These are phyloP conservation scores for Pyrenochaeta sp. DNA, from an alignment of 2,329 filamentous ascomycete genomes.

Conservation along the genomic window DNA sequence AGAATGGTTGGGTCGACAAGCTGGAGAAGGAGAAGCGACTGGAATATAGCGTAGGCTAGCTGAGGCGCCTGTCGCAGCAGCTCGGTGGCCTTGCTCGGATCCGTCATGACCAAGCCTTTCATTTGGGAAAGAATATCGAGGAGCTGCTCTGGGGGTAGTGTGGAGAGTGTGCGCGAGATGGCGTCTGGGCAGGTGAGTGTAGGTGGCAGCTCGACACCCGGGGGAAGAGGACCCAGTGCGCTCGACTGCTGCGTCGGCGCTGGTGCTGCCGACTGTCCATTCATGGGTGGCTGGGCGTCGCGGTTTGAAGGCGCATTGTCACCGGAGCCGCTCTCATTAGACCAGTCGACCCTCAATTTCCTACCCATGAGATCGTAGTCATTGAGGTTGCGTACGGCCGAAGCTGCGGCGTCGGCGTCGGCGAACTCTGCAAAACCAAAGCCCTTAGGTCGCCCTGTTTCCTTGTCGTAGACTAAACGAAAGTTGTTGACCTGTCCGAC, in stretches of 20 bases:
- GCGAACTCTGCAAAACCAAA: conserved; percentile 97
- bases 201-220: conserved; percentile 83
- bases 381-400: conserved; percentile 93
- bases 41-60: conserved; percentile 93
- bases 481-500: conserved; percentile 93
- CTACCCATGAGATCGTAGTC: conserved; percentile 95
- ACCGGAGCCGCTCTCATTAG: conserved; percentile 83
- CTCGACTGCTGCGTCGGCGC: conserved; percentile 54
- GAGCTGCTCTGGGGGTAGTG: conserved; percentile 85
- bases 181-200: conserved; percentile 87
- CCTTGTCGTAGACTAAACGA: conserved; percentile 91
- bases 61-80: conserved; percentile 90
- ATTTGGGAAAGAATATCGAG: conserved; percentile 94
- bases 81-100: conserved; percentile 84
- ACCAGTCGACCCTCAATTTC: conserved; percentile 94
- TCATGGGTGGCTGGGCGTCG: conserved; percentile 54
- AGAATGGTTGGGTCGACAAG: conserved; percentile 87
- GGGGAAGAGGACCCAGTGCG: conserved; percentile 79
- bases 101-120: conserved; percentile 84
- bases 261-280: conserved; percentile 54
- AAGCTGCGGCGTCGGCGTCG: conserved; percentile 89
- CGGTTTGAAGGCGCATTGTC: conserved; percentile 59
- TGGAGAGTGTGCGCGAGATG: conserved; percentile 89
- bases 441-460: conserved; percentile 92
- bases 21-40: conserved; percentile 90